Conservation (phyloP, 2,329 filamentous ascomycete species). For the Gliomastix tumulicola region DNA sequence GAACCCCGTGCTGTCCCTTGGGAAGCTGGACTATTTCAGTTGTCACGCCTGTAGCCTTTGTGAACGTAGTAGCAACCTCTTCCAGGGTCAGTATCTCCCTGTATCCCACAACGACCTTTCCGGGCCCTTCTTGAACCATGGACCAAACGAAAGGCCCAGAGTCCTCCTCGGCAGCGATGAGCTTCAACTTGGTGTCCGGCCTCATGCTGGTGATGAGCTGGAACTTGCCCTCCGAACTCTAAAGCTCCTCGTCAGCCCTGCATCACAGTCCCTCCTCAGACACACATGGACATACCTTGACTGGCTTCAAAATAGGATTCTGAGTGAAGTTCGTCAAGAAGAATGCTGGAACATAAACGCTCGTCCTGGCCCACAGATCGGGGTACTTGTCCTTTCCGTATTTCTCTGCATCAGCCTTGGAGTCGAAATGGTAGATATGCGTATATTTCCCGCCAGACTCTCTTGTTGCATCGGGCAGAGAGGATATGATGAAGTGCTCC, state of each 20-base stretch:
- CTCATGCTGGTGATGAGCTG: constrained; percentile 9
- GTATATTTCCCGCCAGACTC: constrained; percentile 32
- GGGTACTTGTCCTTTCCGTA: constrained; percentile 6
- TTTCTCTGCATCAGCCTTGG: constrained; percentile 33
- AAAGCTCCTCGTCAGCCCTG: not conserved
- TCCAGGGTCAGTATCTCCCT: not conserved
- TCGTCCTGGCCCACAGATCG: constrained; percentile 4
- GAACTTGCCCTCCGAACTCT: constrained; percentile 10
- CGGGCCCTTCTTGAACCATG: not conserved
- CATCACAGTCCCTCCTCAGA: not conserved
- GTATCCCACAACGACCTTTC: not conserved
- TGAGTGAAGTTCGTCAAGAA: not conserved
- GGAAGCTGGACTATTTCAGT: constrained; percentile 2
- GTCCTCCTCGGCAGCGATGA: constrained; percentile 16
- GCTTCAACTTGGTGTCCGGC: constrained; percentile 10
- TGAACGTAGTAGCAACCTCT: not conserved
- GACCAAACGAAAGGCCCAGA: constrained; percentile 5
- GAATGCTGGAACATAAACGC: not conserved
- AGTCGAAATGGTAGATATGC: constrained; percentile 40
- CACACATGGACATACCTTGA: not conserved
- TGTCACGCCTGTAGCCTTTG: not conserved
- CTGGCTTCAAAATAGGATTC: not conserved
- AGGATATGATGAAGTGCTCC: constrained; percentile 37
- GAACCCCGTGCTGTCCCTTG: not conserved
- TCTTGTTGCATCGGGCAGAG: constrained; percentile 33